These are phyloP conservation scores for Geotrichum candidum DNA, from an alignment of 1,139 yeast species.

Conservation along the genomic window DNA sequence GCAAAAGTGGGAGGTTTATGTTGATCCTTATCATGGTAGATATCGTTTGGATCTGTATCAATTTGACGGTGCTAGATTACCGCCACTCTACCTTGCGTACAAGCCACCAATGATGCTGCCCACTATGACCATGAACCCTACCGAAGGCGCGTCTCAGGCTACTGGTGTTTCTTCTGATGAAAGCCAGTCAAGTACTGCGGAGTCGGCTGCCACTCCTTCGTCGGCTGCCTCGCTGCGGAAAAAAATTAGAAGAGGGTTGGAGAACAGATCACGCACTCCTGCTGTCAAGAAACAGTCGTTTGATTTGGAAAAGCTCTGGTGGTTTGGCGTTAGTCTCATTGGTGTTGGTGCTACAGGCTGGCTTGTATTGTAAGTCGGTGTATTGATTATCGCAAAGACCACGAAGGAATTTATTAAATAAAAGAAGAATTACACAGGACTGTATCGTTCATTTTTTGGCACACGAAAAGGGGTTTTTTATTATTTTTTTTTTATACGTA, in stretches of 20 bases:
- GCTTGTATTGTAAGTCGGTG: conserved; percentile 23
- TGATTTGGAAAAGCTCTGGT: conserved; percentile 51
- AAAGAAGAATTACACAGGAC: no score
- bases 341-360: conserved; percentile 40
- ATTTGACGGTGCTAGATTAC: conserved; percentile 76
- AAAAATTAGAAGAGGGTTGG: conserved; percentile 64
- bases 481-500: no score
- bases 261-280: conserved; percentile 71
- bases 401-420: neutral
- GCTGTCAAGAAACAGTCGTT: conserved; percentile 49
- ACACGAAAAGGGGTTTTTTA: no score
- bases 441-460: no score
- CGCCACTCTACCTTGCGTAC: conserved; percentile 86
- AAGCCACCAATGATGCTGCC: conserved; percentile 96
- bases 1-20: conserved; percentile 48
- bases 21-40: conserved; percentile 80
- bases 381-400: neutral
- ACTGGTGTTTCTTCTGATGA: conserved; percentile 24
- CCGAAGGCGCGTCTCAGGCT: conserved; percentile 39
- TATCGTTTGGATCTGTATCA: conserved; percentile 67
- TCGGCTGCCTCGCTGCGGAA: conserved; percentile 32
- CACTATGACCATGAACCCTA: conserved; percentile 83
- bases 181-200: conserved; percentile 21
- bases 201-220: conserved; percentile 19
- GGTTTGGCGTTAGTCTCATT: conserved; percentile 40